Conservation (phyloP, 23 red algal species). For the Gracilaria domingensis region DNA sequence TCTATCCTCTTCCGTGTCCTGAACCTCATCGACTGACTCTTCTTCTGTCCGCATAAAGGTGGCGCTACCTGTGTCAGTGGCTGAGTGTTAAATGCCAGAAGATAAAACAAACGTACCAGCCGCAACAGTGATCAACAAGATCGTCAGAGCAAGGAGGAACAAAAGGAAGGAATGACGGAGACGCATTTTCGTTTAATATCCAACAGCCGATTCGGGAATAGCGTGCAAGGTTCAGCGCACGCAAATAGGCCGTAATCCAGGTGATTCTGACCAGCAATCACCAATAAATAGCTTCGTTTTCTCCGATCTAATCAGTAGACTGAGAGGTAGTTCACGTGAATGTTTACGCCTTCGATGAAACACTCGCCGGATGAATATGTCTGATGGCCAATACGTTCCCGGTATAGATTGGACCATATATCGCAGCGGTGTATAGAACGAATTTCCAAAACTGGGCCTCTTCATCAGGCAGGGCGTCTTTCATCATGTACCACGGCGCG, state of each 20-base stretch:
- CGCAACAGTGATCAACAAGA: not conserved
- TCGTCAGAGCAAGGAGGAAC: not conserved
- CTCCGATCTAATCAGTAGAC: not conserved
- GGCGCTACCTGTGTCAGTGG: not conserved
- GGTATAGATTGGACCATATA: too few relatives aligned
- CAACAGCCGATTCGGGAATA: not conserved
- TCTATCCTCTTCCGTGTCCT: conserved; percentile 23
- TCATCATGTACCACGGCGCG: too few relatives aligned
- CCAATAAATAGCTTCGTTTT: not conserved
- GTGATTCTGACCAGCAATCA: too few relatives aligned
- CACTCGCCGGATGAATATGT: too few relatives aligned
- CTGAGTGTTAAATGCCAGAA: not conserved
- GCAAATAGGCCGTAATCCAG: not conserved
- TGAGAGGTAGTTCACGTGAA: too few relatives aligned
- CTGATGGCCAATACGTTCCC: too few relatives aligned
- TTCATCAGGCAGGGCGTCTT: too few relatives aligned
- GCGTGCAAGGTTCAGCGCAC: not conserved
- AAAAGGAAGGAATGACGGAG: not conserved
- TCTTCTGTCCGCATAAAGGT: not conserved
- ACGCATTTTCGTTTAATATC: not conserved
- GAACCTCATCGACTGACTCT: not conserved
- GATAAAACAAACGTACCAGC: not conserved
- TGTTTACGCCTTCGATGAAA: too few relatives aligned
- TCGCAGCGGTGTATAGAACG: too few relatives aligned
- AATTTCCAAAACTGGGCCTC: too few relatives aligned